Conservation (phyloP, 2,329 filamentous ascomycete genomes). For the Thielaviopsis musarum region DNA sequence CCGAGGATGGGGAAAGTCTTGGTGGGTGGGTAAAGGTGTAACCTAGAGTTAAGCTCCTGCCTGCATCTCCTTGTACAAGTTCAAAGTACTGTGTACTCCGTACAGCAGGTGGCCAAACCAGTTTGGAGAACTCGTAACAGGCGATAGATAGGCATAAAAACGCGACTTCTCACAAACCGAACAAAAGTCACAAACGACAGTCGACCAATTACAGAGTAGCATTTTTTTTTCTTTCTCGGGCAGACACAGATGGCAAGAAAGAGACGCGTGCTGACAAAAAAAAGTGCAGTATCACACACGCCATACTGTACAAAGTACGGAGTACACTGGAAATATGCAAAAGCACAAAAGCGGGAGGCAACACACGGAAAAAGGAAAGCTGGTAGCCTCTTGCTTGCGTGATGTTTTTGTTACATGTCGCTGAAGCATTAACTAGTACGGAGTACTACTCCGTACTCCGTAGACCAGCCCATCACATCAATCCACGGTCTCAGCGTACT, state of each 20-base stretch:
- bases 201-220: too few relatives aligned
- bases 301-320: too few relatives aligned
- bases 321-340: not conserved
- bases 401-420: not conserved
- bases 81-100: too few relatives aligned
- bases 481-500: not conserved
- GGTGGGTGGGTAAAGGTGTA: too few relatives aligned
- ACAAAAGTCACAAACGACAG: not conserved
- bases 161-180: too few relatives aligned
- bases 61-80: too few relatives aligned
- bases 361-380: not conserved
- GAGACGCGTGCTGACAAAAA: not conserved
- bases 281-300: not conserved
- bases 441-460: too few relatives aligned
- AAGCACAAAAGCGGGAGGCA: not conserved
- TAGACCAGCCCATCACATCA: not conserved
- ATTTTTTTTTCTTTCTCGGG: not conserved
- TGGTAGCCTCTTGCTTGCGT: not conserved
- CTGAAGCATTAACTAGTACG: not conserved
- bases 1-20: too few relatives aligned
- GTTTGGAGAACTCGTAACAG: too few relatives aligned
- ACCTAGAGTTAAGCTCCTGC: too few relatives aligned
- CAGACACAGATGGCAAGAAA: not conserved
- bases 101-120: too few relatives aligned
- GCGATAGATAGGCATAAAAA: too few relatives aligned